Percentiles rank a stretch among this genome's conserved stretches.
Evolutionary conservation across 2,329 filamentous ascomycete species (phyloP).

Genomic region (Ramularia collo-cygni): DNA sequence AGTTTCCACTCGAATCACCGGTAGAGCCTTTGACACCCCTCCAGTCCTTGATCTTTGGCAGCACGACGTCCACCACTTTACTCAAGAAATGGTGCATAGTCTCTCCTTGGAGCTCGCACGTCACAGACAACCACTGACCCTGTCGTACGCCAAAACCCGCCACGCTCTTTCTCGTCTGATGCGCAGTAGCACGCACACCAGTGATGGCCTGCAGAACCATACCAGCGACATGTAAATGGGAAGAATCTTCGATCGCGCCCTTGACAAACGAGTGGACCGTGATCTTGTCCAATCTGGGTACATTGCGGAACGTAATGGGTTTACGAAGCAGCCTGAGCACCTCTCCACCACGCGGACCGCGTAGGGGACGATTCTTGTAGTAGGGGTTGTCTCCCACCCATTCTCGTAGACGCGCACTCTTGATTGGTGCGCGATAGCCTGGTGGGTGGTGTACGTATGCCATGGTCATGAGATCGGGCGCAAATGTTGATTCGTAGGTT

Average conservation of each 20-base stretch:
- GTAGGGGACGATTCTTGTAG: slow-evolving; percentile 80
- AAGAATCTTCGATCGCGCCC: slow-evolving; percentile 61
- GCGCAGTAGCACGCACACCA: slow-evolving; percentile 64
- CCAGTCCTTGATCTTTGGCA: slow-evolving; percentile 97
- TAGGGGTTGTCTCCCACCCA: slow-evolving; percentile 94
- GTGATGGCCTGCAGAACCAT: slow-evolving; percentile 82
- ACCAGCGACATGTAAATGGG: slow-evolving; percentile 72
- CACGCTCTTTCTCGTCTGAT: slow-evolving; percentile 63
- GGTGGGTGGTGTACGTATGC: slow-evolving; percentile 81
- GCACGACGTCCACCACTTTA: slow-evolving; percentile 80
- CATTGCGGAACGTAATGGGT: slow-evolving; percentile 68
- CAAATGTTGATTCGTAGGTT: slow-evolving; percentile 81
- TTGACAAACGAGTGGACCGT: slow-evolving; percentile 72
- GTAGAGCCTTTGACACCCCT: slow-evolving; percentile 67
- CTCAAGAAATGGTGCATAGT: slow-evolving; percentile 85
- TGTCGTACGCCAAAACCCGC: slow-evolving; percentile 66
- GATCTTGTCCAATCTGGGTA: slow-evolving; percentile 74
- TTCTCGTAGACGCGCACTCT: slow-evolving; percentile 62
- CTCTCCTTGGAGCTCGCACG: slow-evolving; percentile 69
- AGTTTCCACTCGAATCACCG: slow-evolving; percentile 82
- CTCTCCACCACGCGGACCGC: slow-evolving; percentile 75
- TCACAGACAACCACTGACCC: slow-evolving; percentile 67
- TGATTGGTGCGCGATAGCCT: slow-evolving; percentile 55
- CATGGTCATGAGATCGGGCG: slow-evolving; percentile 80
- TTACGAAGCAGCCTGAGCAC: slow-evolving; percentile 62